Base-by-base conservation (phyloP, 306 rosid genomes). In the Mimosa bimucronata region DNA sequence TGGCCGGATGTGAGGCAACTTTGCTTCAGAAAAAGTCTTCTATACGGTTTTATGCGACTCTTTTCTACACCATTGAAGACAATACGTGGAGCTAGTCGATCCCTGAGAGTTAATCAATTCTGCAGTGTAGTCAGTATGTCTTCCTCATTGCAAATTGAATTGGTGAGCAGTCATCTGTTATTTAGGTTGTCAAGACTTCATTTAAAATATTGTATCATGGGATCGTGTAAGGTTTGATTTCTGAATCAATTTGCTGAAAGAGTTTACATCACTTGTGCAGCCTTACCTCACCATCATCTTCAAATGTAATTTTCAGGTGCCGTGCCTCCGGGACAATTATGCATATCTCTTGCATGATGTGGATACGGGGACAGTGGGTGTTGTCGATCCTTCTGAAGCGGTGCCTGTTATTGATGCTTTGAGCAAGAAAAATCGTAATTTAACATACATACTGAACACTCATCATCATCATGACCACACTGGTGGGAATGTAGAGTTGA, bases 341-440 rank as follows among this genome's bases (percentile, higher is more conserved):
- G 97, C 99, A n/a, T 95, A 93, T 84, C 91, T 95, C 42, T 80
- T 95, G 67, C 92, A 95, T 69, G 99, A 95, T 78, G 89, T 87
- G 76, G 97, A 91, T 78, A 95, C 99, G 14, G 99, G 99, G 48
- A 95, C 99, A 1, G 97, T 95, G 52, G 98, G 97, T 78, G 97
- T 95, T 52, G 99, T 95, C 67, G 98, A 95, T 89, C 99, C 99
- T 75, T 95, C 98, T 61, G 98, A 95, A 86, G 91, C 97, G 82
- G 78, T 82, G 3, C 99, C 99, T 40, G 50, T 95, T 70, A 85
- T 93, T 44, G 94, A 95, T 85, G 98, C 92, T 64, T 88, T 95
- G 84, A 90, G 87, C 29, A 91, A 75, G 91, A 89, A 83, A 89
- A 87, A 95, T 71, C 81, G 90, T 76, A 95, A 95, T 90, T 91